phyloP scores from a whole-genome alignment of 2,329 filamentous ascomycete genomes.

The Colletotrichum caudatum region DNA sequence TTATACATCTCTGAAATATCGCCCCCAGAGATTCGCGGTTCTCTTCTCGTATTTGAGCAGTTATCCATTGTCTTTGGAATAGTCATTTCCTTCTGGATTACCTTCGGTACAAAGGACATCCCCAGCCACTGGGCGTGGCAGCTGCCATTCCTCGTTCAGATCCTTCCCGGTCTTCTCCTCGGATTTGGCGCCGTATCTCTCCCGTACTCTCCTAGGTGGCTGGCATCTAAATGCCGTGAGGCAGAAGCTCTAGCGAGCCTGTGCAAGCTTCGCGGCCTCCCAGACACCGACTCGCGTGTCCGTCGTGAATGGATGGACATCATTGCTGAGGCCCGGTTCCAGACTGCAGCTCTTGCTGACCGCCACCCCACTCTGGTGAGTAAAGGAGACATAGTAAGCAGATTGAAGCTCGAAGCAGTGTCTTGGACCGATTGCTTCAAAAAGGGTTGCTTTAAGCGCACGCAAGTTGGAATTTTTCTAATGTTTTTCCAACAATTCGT shows the following conservation, averaged over 20 bases:
- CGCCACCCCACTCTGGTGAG: constrained; percentile 50
- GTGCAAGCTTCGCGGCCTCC: constrained; percentile 38
- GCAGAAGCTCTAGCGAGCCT: constrained; percentile 47
- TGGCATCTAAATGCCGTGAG: constrained; percentile 52
- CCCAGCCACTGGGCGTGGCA: constrained; percentile 44
- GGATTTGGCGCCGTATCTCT: constrained; percentile 46
- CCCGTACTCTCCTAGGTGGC: constrained; percentile 45
- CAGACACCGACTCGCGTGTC: constrained; percentile 42
- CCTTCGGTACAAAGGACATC: constrained; percentile 45
- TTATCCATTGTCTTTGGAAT: constrained; percentile 50
- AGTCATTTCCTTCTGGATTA: constrained; percentile 47
- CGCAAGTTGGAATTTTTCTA: constrained; percentile 60
- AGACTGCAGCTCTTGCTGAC: constrained; percentile 46
- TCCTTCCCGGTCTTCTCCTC: constrained; percentile 45
- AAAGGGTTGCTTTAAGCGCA: constrained; percentile 60
- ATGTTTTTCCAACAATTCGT: constrained; percentile 67
- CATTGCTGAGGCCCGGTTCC: constrained; percentile 41
- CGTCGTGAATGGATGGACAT: constrained; percentile 43
- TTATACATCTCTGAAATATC: constrained; percentile 60
- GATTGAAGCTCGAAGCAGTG: constrained; percentile 60
- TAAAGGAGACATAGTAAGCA: constrained; percentile 49
- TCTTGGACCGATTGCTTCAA: constrained; percentile 64
- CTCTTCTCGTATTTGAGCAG: constrained; percentile 49
- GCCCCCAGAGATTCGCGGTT: constrained; percentile 52
- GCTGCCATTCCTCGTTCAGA: constrained; percentile 50